A percentile compares a stretch with the other conserved stretches of the same genome.
Conservation (phyloP, 2,329 filamentous ascomycete genomes). For the Arthrinium puccinioides region DNA sequence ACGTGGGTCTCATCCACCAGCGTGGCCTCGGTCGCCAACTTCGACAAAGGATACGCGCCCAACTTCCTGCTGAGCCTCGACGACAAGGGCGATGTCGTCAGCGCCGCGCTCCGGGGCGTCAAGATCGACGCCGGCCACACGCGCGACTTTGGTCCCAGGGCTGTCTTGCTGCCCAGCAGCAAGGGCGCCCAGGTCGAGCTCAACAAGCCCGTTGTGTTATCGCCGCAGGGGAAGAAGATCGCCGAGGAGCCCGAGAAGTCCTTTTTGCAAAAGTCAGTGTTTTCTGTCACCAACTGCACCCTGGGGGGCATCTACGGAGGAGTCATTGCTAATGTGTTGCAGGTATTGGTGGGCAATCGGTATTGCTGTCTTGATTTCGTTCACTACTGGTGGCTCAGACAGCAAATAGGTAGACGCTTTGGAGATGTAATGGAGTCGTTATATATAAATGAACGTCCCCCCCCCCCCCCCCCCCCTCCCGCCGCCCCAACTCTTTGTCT, state of each 20-base stretch:
- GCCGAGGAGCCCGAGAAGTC: conserved; percentile 52
- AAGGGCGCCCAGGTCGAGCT: conserved; percentile 50
- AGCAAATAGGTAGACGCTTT: conserved; percentile 46
- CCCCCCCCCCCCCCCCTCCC: too few species aligned
- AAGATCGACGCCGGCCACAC: conserved; percentile 57
- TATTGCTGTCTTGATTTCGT: conserved; percentile 43
- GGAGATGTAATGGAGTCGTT: too few species aligned
- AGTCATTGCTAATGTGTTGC: conserved; percentile 23
- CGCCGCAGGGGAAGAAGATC: conserved; percentile 51
- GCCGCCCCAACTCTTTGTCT: too few species aligned
- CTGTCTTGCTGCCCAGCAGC: conserved; percentile 38
- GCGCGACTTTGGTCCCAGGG: conserved; percentile 57
- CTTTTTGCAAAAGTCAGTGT: conserved; percentile 57
- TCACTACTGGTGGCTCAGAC: conserved; percentile 44
- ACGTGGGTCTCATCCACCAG: conserved; percentile 49
- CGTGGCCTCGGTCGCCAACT: conserved; percentile 48
- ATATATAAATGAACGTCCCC: too few species aligned
- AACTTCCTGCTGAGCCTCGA: conserved; percentile 47
- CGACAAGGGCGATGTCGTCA: conserved; percentile 28
- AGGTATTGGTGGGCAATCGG: conserved; percentile 63
- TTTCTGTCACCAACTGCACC: too few species aligned
- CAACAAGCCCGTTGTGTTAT: conserved; percentile 57
- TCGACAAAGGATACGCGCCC: conserved; percentile 54
- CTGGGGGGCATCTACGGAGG: background rate
- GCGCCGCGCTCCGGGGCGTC: conserved; percentile 47